Base-by-base conservation (phyloP, 2,329 filamentous ascomycete species). In the Sporothrix sp. region DNA sequence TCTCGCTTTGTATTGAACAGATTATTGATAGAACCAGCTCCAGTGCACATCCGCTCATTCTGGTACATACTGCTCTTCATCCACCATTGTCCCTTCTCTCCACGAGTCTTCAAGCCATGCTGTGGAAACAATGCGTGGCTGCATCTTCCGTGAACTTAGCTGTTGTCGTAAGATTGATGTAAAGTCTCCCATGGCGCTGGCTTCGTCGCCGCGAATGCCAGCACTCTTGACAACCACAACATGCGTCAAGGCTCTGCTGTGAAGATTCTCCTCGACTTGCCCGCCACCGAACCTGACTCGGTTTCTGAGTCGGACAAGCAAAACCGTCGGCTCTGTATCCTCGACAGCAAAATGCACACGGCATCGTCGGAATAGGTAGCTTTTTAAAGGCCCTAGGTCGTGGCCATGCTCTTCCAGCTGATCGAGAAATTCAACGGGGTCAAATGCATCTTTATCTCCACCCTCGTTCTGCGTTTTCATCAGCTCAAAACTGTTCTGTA, bases 31-130 rank as follows among this genome's bases (percentile, higher is more conserved):
- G n/a, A n/a, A n/a, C n/a, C n/a, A n/a, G n/a, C n/a, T n/a, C n/a
- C n/a, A n/a, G n/a, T n/a, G n/a, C n/a, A n/a, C n/a, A n/a, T n/a
- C n/a, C n/a, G n/a, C n/a, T 45, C 42, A 62, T 4, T 66, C 56
- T 4, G 57, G 55, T 7, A 60, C 62, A 59, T 75, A 81, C 36
- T 69, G 66, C 60, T 91, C 87, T 68, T 96, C 91, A 57, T 95
- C 87, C 42, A 96, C 64, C 54, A 85, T 61, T 1, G 88, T 95
- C 56, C 73, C 75, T 63, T 91, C 87, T 52, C 71, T 72, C 88
- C 90, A 95, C 60, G 86, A 87, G 48, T 85, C 81, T 46, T 82
- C 75, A 0, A 96, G 67, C 93, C 93, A 98, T 13, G 71, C 70
- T 9, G 73, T 64, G 0, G 69, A 76, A 2, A 96, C 84, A 7